Conservation (phyloP, 2,329 filamentous ascomycete genomes). For the Hyphodiscus sp. region DNA sequence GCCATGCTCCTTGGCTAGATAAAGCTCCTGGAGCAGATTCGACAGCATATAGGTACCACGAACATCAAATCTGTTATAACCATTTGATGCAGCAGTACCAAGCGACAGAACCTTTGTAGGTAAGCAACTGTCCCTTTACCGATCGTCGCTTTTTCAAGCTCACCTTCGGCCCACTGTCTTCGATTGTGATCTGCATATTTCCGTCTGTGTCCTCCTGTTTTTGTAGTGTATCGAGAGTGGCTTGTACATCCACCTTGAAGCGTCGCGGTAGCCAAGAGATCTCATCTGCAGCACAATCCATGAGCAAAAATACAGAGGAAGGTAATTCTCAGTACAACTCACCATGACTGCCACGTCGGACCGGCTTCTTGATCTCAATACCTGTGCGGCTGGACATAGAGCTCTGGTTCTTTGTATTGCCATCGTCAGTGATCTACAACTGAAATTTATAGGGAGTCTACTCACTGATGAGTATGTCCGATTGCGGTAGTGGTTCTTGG, state of each 20-base stretch:
- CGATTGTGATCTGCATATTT: conserved; percentile 97
- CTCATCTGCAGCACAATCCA: conserved; percentile 55
- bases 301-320: conserved; percentile 5
- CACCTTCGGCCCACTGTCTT: conserved; percentile 88
- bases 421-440: conserved; percentile 5
- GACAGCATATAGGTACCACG: conserved; percentile 96
- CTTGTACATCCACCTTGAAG: conserved; percentile 82
- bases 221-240: conserved; percentile 71
- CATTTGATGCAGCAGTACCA: conserved; percentile 78
- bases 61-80: conserved; percentile 81
- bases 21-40: conserved; percentile 91
- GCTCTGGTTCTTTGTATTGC: conserved; percentile 18
- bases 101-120: conserved; percentile 63
- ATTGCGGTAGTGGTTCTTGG: conserved; percentile 22
- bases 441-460: background rate
- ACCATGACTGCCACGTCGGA: conserved; percentile 30
- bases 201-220: conserved; percentile 86
- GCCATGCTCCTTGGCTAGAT: conserved; percentile 83
- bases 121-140: background rate
- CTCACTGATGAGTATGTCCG: conserved; percentile 29
- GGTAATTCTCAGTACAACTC: conserved; percentile 1
- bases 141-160: background rate
- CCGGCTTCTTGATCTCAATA: conserved; percentile 20
- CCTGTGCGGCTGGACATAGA: conserved; percentile 8
- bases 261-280: conserved; percentile 61